These are phyloP conservation scores for Pilatotrama ljubarskyi DNA, from an alignment of 768 basidiomycete species.

Conservation along the genomic window DNA sequence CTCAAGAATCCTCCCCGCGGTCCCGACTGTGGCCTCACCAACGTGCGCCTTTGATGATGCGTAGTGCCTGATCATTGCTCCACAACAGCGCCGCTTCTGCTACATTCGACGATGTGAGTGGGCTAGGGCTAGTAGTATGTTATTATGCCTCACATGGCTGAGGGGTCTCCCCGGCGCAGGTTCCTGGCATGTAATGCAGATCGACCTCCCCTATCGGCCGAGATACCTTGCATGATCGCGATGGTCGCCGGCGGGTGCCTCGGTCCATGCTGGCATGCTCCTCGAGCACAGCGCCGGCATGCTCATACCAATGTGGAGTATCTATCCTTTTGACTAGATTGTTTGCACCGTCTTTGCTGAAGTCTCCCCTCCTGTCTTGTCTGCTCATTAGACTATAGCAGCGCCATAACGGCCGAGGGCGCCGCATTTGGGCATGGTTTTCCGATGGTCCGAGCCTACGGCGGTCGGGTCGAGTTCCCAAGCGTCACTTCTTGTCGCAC, in stretches of 20 bases:
- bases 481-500: background rate
- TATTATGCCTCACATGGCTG: background rate
- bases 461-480: background rate
- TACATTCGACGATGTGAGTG: background rate
- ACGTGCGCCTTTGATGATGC: background rate
- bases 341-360: background rate
- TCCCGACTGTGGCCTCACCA: too few species aligned
- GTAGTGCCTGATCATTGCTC: background rate
- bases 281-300: background rate
- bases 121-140: too few species aligned
- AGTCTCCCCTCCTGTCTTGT: background rate
- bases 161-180: background rate
- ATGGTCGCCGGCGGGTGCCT: slow-evolving; percentile 4
- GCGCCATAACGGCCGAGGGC: background rate
- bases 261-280: background rate
- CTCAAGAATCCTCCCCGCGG: too few species aligned
- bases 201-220: slow-evolving; percentile 3
- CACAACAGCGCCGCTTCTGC: background rate
- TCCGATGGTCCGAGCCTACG: slow-evolving; percentile 1
- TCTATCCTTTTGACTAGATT: background rate
- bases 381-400: background rate
- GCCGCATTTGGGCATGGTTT: background rate
- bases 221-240: background rate
- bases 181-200: slow-evolving; percentile 6
- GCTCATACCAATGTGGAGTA: background rate